Percentiles rank a stretch among this genome's conserved stretches.
Conservation (phyloP, 768 basidiomycete genomes). For the Hirschioporus abietinus region DNA sequence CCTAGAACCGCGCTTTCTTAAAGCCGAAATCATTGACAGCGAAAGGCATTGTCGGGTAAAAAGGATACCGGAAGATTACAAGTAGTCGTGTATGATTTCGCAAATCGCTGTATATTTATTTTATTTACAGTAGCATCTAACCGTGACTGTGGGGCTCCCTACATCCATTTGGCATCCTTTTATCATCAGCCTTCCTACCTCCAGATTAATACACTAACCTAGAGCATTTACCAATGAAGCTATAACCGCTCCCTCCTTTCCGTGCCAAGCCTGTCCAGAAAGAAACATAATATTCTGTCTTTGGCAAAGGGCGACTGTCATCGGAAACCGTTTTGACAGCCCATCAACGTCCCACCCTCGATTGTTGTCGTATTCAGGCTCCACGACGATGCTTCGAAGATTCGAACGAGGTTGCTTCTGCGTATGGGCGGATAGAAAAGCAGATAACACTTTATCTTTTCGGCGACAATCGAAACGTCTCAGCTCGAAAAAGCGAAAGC, state of each 20-base stretch:
- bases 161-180: too few species aligned
- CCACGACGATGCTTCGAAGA: not conserved
- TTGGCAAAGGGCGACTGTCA: not conserved
- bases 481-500: not conserved
- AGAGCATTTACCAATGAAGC: not conserved
- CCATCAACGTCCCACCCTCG: not conserved
- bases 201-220: not conserved
- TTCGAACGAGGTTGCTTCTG: not conserved
- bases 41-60: too few species aligned
- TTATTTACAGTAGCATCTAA: too few species aligned
- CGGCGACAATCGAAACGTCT: not conserved
- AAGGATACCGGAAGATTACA: too few species aligned
- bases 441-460: not conserved
- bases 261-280: not conserved
- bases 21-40: too few species aligned
- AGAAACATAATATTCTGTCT: not conserved
- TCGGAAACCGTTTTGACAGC: not conserved
- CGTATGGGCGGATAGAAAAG: not conserved
- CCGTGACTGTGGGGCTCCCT: too few species aligned
- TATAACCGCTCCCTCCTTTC: not conserved
- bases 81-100: too few species aligned
- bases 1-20: too few species aligned
- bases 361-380: not conserved
- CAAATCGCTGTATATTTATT: too few species aligned
- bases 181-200: too few species aligned